A percentile compares a stretch with the other conserved stretches of the same genome.
Conservation (phyloP, 768 basidiomycete species). For the Amanita subjunquillea region DNA sequence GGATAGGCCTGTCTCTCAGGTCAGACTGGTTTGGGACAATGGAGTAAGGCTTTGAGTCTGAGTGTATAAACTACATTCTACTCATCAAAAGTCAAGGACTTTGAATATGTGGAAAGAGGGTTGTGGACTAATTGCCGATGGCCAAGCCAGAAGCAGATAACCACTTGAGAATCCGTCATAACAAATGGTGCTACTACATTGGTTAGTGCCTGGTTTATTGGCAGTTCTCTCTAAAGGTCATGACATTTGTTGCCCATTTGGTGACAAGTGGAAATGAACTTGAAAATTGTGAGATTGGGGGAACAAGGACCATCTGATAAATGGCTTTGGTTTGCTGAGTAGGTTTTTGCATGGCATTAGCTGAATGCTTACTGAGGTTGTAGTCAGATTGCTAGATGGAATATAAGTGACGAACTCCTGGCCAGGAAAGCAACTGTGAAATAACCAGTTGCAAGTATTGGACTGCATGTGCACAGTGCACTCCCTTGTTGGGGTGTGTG, state of each 20-base stretch:
- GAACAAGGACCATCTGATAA: constrained; percentile 16
- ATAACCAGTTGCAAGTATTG: constrained; percentile 7
- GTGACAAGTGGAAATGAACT: constrained; percentile 11
- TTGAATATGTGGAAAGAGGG: constrained; percentile 17
- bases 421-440: neutral
- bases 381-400: neutral
- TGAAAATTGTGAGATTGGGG: constrained; percentile 25
- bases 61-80: no score
- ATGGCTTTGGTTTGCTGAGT: constrained; percentile 6
- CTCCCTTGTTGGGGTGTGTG: neutral
- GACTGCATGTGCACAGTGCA: constrained; percentile 5
- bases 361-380: neutral
- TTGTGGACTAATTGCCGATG: constrained; percentile 30
- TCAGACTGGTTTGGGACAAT: constrained; percentile 19
- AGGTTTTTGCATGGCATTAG: neutral
- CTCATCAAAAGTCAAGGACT: neutral
- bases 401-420: neutral
- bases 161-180: constrained; percentile 23
- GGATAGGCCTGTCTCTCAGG: constrained; percentile 22
- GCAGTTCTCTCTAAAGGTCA: constrained; percentile 27
- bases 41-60: neutral
- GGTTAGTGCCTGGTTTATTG: constrained; percentile 16
- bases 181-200: no score
- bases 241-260: constrained; percentile 21
- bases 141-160: constrained; percentile 27